Evolutionary conservation across 352 stramenopile genomes (phyloP).

Genomic region (Phytophthora nicotianae): DNA sequence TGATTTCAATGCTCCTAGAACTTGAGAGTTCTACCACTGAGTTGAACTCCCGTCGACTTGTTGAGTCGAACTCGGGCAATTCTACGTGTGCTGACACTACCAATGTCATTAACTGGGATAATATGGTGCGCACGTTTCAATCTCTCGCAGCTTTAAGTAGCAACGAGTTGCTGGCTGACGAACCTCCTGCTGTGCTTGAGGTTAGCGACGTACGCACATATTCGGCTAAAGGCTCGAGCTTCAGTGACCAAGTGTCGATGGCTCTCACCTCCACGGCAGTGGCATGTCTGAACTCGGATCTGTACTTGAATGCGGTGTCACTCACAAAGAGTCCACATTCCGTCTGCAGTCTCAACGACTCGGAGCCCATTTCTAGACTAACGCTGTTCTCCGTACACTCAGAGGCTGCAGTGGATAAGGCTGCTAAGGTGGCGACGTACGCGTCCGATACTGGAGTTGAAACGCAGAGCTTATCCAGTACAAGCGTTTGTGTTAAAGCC

Average conservation of each 20-base stretch:
- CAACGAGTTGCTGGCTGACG: conserved; percentile 46
- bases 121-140: conserved; percentile 54
- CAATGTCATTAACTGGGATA: conserved; percentile 37
- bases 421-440: conserved; percentile 16
- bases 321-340: conserved; percentile 46
- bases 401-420: conserved; percentile 32
- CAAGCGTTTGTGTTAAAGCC: conserved; percentile 45
- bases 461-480: conserved; percentile 39
- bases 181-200: conserved; percentile 39
- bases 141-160: conserved; percentile 59
- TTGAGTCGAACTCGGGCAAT: conserved; percentile 5
- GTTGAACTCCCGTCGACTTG: conserved; percentile 16
- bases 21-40: conserved; percentile 20
- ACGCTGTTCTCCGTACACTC: conserved; percentile 58
- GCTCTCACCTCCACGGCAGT: conserved; percentile 49
- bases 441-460: conserved; percentile 20
- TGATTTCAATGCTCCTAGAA: conserved; percentile 47
- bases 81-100: conserved; percentile 5
- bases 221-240: conserved; percentile 39
- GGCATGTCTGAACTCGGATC: conserved; percentile 46
- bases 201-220: conserved; percentile 39
- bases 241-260: conserved; percentile 37
- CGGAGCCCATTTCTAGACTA: conserved; percentile 45
- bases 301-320: conserved; percentile 62
- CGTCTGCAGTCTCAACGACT: conserved; percentile 44